phyloP scores from a whole-genome alignment of 148 eudicot genomes.

The Camellia japonica region DNA sequence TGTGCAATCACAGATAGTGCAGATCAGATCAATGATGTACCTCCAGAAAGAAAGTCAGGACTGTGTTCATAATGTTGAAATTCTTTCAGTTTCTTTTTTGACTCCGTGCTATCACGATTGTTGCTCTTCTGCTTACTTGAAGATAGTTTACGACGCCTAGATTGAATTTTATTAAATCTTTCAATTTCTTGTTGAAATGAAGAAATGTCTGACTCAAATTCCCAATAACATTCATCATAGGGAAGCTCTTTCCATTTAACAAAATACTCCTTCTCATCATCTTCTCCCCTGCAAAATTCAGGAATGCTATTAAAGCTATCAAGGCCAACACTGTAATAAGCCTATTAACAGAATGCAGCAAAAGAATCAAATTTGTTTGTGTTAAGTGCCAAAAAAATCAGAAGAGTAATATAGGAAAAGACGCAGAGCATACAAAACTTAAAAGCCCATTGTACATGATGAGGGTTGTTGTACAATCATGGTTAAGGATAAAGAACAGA shows the following conservation, averaged over 20 bases:
- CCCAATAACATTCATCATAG: slow-evolving; percentile 97
- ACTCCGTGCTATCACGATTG: slow-evolving; percentile 50
- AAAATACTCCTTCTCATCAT: slow-evolving; percentile 80
- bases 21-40: slow-evolving; percentile 18
- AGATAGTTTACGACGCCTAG: slow-evolving; percentile 53
- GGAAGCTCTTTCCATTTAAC: slow-evolving; percentile 90
- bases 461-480: neutral
- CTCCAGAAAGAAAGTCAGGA: slow-evolving; percentile 87
- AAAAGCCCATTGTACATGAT: neutral
- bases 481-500: neutral
- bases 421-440: neutral
- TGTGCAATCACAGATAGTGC: neutral
- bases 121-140: slow-evolving; percentile 50
- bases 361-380: neutral
- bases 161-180: slow-evolving; percentile 52
- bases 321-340: neutral
- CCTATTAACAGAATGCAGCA: neutral
- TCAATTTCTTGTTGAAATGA: slow-evolving; percentile 80
- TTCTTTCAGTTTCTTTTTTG: slow-evolving; percentile 65
- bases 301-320: neutral
- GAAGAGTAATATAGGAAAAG: neutral
- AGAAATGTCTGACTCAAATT: slow-evolving; percentile 74
- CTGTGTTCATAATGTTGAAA: slow-evolving; percentile 86
- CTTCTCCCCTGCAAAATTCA: slow-evolving; percentile 49
- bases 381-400: neutral